phyloP scores from a whole-genome alignment of 2,329 filamentous ascomycete genomes.

The Chalara sp. region DNA sequence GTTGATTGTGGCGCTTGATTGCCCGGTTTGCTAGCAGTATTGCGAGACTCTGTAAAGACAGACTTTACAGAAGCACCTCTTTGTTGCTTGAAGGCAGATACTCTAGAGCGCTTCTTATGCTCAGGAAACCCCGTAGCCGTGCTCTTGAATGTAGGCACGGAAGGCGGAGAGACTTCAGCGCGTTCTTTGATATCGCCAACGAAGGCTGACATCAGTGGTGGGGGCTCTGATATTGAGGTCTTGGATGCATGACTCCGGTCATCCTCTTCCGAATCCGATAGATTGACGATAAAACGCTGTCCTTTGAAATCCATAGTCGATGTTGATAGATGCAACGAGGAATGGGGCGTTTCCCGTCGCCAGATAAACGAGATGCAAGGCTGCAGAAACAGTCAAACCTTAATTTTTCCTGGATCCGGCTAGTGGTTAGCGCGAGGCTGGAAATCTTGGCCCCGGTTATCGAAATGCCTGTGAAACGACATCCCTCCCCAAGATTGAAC shows the following conservation, averaged over 20 bases:
- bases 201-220: conserved; percentile 33
- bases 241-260: background rate
- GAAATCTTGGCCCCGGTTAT: background rate
- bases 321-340: background rate
- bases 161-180: conserved; percentile 51
- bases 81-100: conserved; percentile 76
- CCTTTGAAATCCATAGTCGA: conserved; percentile 44
- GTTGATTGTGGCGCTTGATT: background rate
- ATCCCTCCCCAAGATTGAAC: too few relatives aligned
- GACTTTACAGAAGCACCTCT: conserved; percentile 25
- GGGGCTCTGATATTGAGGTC: conserved; percentile 7
- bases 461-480: too few relatives aligned
- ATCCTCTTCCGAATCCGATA: conserved; percentile 45
- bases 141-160: conserved; percentile 51
- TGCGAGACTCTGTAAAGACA: conserved; percentile 6
- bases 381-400: background rate
- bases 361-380: background rate
- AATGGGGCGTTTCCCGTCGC: background rate
- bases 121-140: conserved; percentile 74
- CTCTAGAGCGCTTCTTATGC: conserved; percentile 68
- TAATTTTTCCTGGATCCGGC: too few relatives aligned
- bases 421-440: background rate
- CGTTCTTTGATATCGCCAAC: conserved; percentile 77
- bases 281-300: conserved; percentile 53
- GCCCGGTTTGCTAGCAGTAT: conserved; percentile 1